Evolutionary conservation across 345 rosid genomes (phyloP).

Genomic region (Euphorbia peplus): DNA sequence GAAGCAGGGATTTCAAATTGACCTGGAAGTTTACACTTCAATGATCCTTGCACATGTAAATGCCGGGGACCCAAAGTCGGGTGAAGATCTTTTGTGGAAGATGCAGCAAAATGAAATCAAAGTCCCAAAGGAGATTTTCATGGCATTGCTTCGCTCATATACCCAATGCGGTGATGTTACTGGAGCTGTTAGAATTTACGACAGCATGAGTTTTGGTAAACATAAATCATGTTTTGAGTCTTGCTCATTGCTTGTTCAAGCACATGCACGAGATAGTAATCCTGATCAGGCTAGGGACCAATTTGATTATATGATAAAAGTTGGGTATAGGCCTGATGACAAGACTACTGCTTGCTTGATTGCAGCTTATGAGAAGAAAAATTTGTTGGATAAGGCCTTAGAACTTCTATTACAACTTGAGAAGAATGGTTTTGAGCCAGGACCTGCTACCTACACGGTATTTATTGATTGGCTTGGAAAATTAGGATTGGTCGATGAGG

Average conservation of each 20-base stretch:
- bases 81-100: slow-evolving; percentile 44
- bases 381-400: slow-evolving; percentile 70
- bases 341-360: slow-evolving; percentile 57
- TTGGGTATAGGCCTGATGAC: slow-evolving; percentile 65
- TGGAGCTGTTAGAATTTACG: slow-evolving; percentile 45
- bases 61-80: slow-evolving; percentile 51
- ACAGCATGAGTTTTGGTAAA: slow-evolving; percentile 48
- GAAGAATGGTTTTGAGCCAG: slow-evolving; percentile 78
- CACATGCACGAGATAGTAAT: slow-evolving; percentile 42
- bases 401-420: slow-evolving; percentile 63
- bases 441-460: slow-evolving; percentile 59
- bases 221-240: slow-evolving; percentile 45
- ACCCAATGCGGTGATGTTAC: slow-evolving; percentile 42
- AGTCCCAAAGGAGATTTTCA: slow-evolving; percentile 50
- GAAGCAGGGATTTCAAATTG: slow-evolving; percentile 62
- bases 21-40: slow-evolving; percentile 48
- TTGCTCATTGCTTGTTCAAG: slow-evolving; percentile 58
- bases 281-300: slow-evolving; percentile 55
- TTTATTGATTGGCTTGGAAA: slow-evolving; percentile 75
- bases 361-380: slow-evolving; percentile 55
- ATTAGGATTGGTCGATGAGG: slow-evolving; percentile 73
- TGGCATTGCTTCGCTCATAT: slow-evolving; percentile 68
- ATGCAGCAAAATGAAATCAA: slow-evolving; percentile 51
- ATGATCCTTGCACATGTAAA: slow-evolving; percentile 75
- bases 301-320: slow-evolving; percentile 54